Conservation (phyloP, 352 stramenopile species). For the Globisporangium abappressorium region DNA sequence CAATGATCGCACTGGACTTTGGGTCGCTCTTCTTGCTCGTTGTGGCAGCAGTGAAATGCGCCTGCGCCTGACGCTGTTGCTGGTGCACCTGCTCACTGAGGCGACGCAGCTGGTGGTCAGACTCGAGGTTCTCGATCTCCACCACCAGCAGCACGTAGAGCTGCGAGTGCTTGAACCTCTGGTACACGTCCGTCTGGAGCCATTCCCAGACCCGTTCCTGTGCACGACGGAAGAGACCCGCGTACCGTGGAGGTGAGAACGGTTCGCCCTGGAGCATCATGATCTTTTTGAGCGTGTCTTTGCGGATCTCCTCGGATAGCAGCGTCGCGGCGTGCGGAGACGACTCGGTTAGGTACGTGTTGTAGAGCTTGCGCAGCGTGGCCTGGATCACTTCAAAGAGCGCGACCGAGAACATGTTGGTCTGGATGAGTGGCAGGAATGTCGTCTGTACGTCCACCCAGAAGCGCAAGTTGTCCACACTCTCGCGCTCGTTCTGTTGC, state of each 20-base stretch:
- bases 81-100: conserved; percentile 58
- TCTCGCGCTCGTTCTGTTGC: conserved; percentile 19
- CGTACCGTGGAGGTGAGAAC: conserved; percentile 69
- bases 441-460: conserved; percentile 73
- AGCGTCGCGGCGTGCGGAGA: conserved; percentile 27
- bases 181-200: conserved; percentile 61
- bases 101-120: conserved; percentile 52
- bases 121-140: conserved; percentile 68
- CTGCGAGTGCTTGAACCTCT: conserved; percentile 52
- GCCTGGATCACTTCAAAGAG: conserved; percentile 73
- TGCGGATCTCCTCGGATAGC: conserved; percentile 50
- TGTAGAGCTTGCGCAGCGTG: conserved; percentile 63
- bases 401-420: conserved; percentile 55
- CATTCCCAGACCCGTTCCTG: conserved; percentile 74
- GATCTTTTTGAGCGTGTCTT: conserved; percentile 61
- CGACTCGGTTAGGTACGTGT: conserved; percentile 51
- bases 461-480: conserved; percentile 61
- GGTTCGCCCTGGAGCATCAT: conserved; percentile 70
- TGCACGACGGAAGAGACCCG: conserved; percentile 61
- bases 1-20: conserved; percentile 36
- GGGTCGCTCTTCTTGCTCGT: conserved; percentile 9
- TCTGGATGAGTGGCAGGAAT: conserved; percentile 69
- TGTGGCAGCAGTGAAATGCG: neutral
- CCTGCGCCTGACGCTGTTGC: conserved; percentile 38
- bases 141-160: conserved; percentile 69